Evolutionary conservation across 1,284 basidiomycete species (phyloP).

Genomic region (Marasmius tenuissimus): DNA sequence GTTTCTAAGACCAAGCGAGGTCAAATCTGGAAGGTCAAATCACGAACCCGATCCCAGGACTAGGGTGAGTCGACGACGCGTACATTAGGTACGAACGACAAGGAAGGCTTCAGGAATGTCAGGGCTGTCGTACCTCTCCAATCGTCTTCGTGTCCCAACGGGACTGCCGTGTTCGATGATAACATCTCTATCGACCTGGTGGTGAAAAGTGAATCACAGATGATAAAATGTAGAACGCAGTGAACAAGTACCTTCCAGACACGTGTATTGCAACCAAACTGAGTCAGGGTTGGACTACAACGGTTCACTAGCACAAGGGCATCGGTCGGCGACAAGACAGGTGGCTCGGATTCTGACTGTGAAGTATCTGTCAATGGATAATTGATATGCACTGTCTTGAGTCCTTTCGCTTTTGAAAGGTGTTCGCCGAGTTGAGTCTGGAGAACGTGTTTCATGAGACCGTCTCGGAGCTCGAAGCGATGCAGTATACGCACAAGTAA

Average conservation of each 20-base stretch:
- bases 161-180: slow-evolving; percentile 35
- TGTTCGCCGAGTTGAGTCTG: neutral
- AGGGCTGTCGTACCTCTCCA: slow-evolving; percentile 58
- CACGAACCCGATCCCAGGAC: too few relatives aligned
- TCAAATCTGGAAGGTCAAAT: too few relatives aligned
- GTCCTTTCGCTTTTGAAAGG: slow-evolving; percentile 18
- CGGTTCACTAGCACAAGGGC: slow-evolving; percentile 21
- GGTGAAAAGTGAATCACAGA: neutral
- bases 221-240: neutral
- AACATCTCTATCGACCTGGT: slow-evolving; percentile 50
- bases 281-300: slow-evolving; percentile 27
- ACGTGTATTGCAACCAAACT: slow-evolving; percentile 34
- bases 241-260: slow-evolving; percentile 38
- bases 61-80: too few relatives aligned
- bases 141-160: slow-evolving; percentile 31
- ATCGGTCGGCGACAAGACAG: slow-evolving; percentile 15
- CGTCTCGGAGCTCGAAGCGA: neutral
- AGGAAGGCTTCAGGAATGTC: slow-evolving; percentile 74
- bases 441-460: neutral
- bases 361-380: slow-evolving; percentile 23
- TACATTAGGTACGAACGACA: slow-evolving; percentile 53
- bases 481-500: slow-evolving; percentile 38
- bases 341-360: slow-evolving; percentile 20
- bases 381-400: slow-evolving; percentile 36
- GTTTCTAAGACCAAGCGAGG: too few relatives aligned